phyloP scores from a whole-genome alignment of 2,329 filamentous ascomycete genomes.

The Monilinia vaccinii-corymbosi region DNA sequence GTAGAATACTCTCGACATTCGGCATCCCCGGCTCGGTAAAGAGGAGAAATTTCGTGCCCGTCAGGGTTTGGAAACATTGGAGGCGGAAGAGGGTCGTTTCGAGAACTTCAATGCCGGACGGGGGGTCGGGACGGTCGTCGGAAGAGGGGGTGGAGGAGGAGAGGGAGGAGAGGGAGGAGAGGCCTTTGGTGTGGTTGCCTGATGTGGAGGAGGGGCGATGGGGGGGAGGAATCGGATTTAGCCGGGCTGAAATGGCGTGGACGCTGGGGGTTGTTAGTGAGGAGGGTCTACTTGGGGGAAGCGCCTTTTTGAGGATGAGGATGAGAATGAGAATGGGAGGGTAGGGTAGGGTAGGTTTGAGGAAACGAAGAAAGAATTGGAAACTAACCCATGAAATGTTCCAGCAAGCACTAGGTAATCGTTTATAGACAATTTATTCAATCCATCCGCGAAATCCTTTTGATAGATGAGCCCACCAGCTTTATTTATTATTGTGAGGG shows the following conservation, averaged over 20 bases:
- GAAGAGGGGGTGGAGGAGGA: conserved; percentile 41
- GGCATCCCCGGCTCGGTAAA: conserved; percentile 70
- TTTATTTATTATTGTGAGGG: conserved; percentile 98
- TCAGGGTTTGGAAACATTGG: conserved; percentile 92
- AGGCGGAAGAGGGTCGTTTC: conserved; percentile 91
- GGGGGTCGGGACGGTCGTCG: conserved; percentile 45
- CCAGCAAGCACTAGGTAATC: conserved; percentile 95
- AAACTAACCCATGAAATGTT: conserved; percentile 81
- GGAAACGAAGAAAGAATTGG: conserved; percentile 28
- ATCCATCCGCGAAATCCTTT: conserved; percentile 77
- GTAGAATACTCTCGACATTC: conserved; percentile 77
- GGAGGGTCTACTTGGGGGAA: not conserved
- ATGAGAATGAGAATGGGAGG: not conserved
- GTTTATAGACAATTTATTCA: conserved; percentile 86
- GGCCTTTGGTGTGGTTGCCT: conserved; percentile 48
- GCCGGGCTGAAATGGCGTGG: conserved; percentile 45
- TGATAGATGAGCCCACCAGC: conserved; percentile 95
- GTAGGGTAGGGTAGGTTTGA: conserved; percentile 7
- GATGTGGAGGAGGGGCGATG: not conserved
- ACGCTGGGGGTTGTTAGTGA: conserved; percentile 37
- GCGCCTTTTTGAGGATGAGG: not conserved
- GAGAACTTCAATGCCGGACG: conserved; percentile 80
- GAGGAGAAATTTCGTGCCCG: conserved; percentile 88
- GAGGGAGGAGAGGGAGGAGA: conserved; percentile 45
- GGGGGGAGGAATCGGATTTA: conserved; percentile 5